phyloP scores from a whole-genome alignment of 305 asterid genomes.

The Petunia hybrid region DNA sequence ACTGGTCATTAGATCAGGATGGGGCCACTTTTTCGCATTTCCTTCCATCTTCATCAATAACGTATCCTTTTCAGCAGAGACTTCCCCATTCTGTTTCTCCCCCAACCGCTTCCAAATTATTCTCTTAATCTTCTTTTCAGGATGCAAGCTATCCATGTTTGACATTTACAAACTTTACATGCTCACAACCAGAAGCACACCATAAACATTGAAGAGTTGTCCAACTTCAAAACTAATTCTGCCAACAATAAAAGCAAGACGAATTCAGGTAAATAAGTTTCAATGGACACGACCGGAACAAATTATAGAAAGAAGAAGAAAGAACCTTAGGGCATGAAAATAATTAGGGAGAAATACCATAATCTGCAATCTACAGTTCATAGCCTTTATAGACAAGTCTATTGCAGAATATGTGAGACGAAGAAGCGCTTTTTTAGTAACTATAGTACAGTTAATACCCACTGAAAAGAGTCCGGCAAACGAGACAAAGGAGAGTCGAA shows the following conservation, averaged over 20 bases:
- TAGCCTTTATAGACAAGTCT: background rate
- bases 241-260: constrained; percentile 26
- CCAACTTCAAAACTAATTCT: constrained; percentile 21
- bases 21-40: constrained; percentile 37
- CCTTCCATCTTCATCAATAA: constrained; percentile 37
- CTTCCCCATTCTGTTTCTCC: constrained; percentile 35
- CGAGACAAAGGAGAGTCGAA: background rate
- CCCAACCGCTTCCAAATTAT: constrained; percentile 51
- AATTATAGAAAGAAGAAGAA: background rate
- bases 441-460: background rate
- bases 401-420: background rate
- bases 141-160: constrained; percentile 49
- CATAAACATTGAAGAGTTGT: constrained; percentile 29
- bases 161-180: constrained; percentile 30
- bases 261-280: background rate
- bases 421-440: background rate
- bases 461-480: background rate
- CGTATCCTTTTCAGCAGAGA: constrained; percentile 36
- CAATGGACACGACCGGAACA: background rate
- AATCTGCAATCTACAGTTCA: background rate
- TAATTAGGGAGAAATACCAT: constrained; percentile 3
- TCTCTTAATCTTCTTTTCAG: constrained; percentile 45
- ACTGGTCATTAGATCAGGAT: constrained; percentile 39
- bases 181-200: constrained; percentile 9
- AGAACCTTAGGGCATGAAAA: constrained; percentile 18